Percentiles rank a stretch among this genome's conserved stretches.
phyloP scores from a whole-genome alignment of 352 stramenopile genomes.

The Blastocystis sp. region DNA sequence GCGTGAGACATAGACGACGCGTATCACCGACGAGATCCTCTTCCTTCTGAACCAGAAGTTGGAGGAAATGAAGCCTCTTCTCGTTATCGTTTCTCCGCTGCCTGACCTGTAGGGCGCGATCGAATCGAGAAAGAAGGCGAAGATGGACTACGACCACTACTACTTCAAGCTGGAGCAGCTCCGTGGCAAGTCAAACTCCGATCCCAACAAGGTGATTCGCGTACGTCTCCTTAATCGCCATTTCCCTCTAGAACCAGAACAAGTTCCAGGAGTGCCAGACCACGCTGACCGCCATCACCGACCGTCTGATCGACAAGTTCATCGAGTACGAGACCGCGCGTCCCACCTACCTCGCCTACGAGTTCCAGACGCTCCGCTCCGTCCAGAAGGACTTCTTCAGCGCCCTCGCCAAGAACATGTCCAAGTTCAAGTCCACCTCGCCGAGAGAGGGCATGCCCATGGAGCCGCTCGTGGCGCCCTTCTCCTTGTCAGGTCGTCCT shows the following conservation, averaged over 20 bases:
- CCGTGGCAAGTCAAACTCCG: slow-evolving; percentile 47
- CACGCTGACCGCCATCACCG: slow-evolving; percentile 42
- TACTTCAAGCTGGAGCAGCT: slow-evolving; percentile 72
- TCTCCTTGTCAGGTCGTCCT: background rate
- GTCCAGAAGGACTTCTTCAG: slow-evolving; percentile 74
- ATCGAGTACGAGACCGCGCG: slow-evolving; percentile 68
- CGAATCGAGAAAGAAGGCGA: slow-evolving; percentile 53
- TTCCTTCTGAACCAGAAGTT: slow-evolving; percentile 48
- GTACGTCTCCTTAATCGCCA: background rate
- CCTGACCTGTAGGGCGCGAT: slow-evolving; percentile 44
- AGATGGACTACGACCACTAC: slow-evolving; percentile 75
- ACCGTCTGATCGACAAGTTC: slow-evolving; percentile 71
- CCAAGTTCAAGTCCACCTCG: slow-evolving; percentile 63
- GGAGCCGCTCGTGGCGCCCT: slow-evolving; percentile 19
- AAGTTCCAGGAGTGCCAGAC: slow-evolving; percentile 73
- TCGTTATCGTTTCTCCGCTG: background rate
- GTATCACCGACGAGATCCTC: slow-evolving; percentile 65
- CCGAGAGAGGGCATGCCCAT: slow-evolving; percentile 38
- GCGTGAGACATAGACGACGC: background rate
- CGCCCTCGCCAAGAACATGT: slow-evolving; percentile 45
- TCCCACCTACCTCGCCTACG: slow-evolving; percentile 69
- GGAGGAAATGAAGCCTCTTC: slow-evolving; percentile 62
- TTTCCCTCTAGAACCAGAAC: slow-evolving; percentile 60
- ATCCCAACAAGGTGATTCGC: slow-evolving; percentile 65
- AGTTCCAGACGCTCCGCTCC: slow-evolving; percentile 69